Evolutionary conservation across 1,284 basidiomycete genomes (phyloP), one percentile per base, ranked within the genome.

Genomic region (Phlebopus sp.): DNA sequence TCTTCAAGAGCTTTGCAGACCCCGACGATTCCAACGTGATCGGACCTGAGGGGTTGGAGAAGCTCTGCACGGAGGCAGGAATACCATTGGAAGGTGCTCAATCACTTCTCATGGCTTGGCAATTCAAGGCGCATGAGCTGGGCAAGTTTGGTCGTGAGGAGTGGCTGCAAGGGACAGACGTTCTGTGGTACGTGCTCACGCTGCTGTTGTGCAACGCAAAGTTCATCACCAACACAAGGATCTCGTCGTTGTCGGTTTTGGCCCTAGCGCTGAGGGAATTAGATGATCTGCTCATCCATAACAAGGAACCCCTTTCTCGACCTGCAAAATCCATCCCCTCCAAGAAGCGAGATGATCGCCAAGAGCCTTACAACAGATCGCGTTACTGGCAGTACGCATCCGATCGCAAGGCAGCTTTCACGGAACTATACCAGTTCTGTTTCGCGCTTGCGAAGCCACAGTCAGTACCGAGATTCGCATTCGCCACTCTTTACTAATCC

Each of bases 101-200:
- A 48, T 84, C 87, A 15, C 70, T 90, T 36, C 70, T 90, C 21
- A 68, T 90, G 5, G 78, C 85, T 14, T 90, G 88, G 88, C 81
- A 84, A 55, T 64, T 86, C 45, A 71, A 75, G 42, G 75, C 83
- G 7, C 71, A 74, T 51, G 85, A 89, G 58, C 81, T 90, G 78
- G 84, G 74, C 17, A 86, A 80, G 56, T 71, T 90, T 42, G 75
- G 74, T 39, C 75, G 73, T 62, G 71, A 74, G 7, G 84, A 87
- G 58, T 90, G 88, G 86, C 64, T 70, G n/a, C 72, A 71, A 49
- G 81, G 78, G n/a, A 79, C 76, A 32, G 67, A 68, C 10, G 68
- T 67, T 37, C 64, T 88, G 27, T 77, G 76, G 87, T 88, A 61
- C 54, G 82, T 70, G 21, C 37, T 36, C 29, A 42, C 45, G 32